These are phyloP conservation scores for Coemansia sp. DNA, from an alignment of 192 early-diverging fungal genomes.

Conservation along the genomic window DNA sequence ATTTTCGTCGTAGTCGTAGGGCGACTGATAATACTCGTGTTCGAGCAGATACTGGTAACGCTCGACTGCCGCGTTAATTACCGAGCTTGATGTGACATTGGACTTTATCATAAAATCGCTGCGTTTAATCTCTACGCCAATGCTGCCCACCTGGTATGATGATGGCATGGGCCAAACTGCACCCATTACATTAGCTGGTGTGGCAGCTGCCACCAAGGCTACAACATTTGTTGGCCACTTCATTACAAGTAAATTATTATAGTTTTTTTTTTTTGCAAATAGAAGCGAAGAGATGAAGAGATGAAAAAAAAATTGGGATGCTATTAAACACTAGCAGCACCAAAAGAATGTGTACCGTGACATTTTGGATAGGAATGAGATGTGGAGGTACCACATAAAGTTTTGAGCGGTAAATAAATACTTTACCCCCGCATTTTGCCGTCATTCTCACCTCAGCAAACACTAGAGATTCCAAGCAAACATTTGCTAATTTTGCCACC, in stretches of 20 bases:
- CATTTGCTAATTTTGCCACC: no score
- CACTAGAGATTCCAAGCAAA: no score
- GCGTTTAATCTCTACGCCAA: constrained; percentile 56
- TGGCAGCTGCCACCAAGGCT: constrained; percentile 2
- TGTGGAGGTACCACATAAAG: background rate
- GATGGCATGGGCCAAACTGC: constrained; percentile 46
- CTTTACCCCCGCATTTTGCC: background rate
- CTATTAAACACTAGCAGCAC: constrained; percentile 1
- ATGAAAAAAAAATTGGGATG: background rate
- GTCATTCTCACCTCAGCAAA: background rate
- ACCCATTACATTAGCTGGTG: background rate
- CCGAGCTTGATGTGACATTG: constrained; percentile 59
- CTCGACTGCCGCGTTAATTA: constrained; percentile 56
- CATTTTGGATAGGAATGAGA: background rate
- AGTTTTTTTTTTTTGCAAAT: background rate
- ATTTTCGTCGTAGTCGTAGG: constrained; percentile 42
- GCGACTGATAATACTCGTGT: constrained; percentile 57
- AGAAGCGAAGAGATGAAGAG: background rate
- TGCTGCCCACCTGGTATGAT: constrained; percentile 33
- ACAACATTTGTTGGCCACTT: constrained; percentile 13
- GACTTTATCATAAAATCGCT: constrained; percentile 58
- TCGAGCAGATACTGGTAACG: constrained; percentile 59
- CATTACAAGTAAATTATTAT: background rate
- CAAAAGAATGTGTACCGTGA: constrained; percentile 12
- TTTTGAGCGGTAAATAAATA: no score